These are phyloP conservation scores for Ophiostoma montium DNA, from an alignment of 2,329 filamentous ascomycete genomes.

Conservation along the genomic window DNA sequence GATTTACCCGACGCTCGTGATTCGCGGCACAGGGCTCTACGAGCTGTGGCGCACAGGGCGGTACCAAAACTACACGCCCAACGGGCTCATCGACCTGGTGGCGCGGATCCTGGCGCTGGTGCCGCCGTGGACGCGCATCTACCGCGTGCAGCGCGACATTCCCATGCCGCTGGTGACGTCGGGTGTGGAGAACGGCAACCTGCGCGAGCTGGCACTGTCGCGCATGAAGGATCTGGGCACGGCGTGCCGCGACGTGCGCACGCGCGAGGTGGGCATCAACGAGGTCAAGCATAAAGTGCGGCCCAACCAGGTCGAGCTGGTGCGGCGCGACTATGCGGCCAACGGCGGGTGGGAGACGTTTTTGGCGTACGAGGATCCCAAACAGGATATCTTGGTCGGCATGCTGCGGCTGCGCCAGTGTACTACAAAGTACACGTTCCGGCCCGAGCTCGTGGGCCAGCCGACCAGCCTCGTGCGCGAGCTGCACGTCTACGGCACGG, in stretches of 20 bases:
- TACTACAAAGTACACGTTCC: slow-evolving; percentile 79
- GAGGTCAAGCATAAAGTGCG: slow-evolving; percentile 98
- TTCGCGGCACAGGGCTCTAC: slow-evolving; percentile 89
- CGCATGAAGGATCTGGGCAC: slow-evolving; percentile 99
- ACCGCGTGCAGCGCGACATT: slow-evolving; percentile 95
- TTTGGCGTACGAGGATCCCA: slow-evolving; percentile 92
- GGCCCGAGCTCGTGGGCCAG: slow-evolving; percentile 72
- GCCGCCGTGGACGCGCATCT: slow-evolving; percentile 95
- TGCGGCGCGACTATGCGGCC: slow-evolving; percentile 83
- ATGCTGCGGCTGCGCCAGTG: slow-evolving; percentile 83
- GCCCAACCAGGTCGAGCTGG: slow-evolving; percentile 88
- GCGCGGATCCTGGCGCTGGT: slow-evolving; percentile 91
- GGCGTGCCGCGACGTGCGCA: slow-evolving; percentile 88
- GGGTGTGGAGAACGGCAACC: slow-evolving; percentile 92
- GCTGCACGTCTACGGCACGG: slow-evolving; percentile 90
- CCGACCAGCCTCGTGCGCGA: slow-evolving; percentile 87
- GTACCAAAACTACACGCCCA: slow-evolving; percentile 98
- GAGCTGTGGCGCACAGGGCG: slow-evolving; percentile 93
- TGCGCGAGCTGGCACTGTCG: slow-evolving; percentile 85
- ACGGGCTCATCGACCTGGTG: slow-evolving; percentile 87
- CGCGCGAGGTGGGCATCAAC: slow-evolving; percentile 93
- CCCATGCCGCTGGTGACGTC: slow-evolving; percentile 99
- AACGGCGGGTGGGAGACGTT: slow-evolving; percentile 99
- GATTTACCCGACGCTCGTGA: slow-evolving; percentile 95
- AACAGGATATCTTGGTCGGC: slow-evolving; percentile 94